Evolutionary conservation across 192 early-diverging fungal species (phyloP).

Genomic region (Dimargaris cristalligena): DNA sequence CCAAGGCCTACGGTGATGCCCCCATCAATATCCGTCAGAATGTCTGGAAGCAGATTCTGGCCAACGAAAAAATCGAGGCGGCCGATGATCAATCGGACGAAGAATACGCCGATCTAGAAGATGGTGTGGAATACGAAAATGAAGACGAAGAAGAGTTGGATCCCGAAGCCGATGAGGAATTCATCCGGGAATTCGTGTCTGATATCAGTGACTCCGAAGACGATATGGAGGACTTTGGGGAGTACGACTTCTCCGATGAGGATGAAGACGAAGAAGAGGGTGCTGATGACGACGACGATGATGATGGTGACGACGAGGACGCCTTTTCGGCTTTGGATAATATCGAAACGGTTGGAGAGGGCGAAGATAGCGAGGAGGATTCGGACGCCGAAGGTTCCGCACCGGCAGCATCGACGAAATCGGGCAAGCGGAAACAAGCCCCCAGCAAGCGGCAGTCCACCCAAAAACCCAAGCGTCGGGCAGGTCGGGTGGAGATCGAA

Average conservation of each 20-base stretch:
- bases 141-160: constrained; percentile 31
- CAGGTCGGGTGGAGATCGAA: constrained; percentile 35
- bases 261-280: constrained; percentile 16
- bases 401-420: constrained; percentile 21
- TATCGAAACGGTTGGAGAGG: too few relatives aligned
- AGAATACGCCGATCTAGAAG: constrained; percentile 35
- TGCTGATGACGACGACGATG: constrained; percentile 24
- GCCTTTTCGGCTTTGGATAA: constrained; percentile 9
- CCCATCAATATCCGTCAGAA: constrained; percentile 87
- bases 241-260: constrained; percentile 28
- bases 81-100: constrained; percentile 57
- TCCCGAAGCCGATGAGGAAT: constrained; percentile 26
- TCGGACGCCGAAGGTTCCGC: constrained; percentile 17
- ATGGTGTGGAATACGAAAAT: constrained; percentile 33
- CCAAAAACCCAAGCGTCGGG: constrained; percentile 21
- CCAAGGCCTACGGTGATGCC: constrained; percentile 88
- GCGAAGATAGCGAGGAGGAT: too few relatives aligned
- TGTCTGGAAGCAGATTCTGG: constrained; percentile 78
- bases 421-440: constrained; percentile 9
- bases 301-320: constrained; percentile 20
- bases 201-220: constrained; percentile 28
- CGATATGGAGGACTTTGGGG: constrained; percentile 37
- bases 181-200: neutral
- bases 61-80: constrained; percentile 47
- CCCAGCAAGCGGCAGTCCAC: constrained; percentile 4